Base-by-base conservation (phyloP, 2,329 filamentous ascomycete genomes). In the Chrysoporthe austroafricana region DNA sequence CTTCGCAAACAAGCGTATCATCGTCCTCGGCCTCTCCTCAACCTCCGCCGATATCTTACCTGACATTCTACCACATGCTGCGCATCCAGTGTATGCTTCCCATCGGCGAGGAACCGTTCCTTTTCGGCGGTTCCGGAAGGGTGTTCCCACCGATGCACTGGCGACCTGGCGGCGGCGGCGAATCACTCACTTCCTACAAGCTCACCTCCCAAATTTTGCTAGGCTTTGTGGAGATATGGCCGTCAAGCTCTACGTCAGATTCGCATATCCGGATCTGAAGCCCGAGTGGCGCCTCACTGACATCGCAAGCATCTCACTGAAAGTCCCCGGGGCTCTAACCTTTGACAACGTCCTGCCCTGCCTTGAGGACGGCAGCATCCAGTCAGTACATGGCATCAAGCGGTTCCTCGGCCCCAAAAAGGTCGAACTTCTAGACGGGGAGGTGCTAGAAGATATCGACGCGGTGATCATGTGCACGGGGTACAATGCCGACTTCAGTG, bases 291-390 rank as follows among this genome's bases (percentile, higher is more conserved):
- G 72, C 14, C 61, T 79, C 1, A 70, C 59, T 1, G 68, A 69
- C 21, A 62, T 69, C 14, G 68, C 70, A 6, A 67, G 64, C 48
- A 43, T 69, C 59, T 62, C 69, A 9, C 60, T 71, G n/a, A 60
- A 63, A 50, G 56, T 70, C 9, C 57, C 64, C 2, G 52, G 62
- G 4, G 63, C 66, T 32, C n/a, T 82, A 8, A 71, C 78, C 2
- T 72, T 75, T 1, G 43, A 74, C 7, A 70, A 72, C 8, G 73
- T 77, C 1, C 76, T 82, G 32, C 72, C 72, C 5, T 78, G 80
- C 4, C 74, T 78, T 42, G 71, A 73, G 43, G 62, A 65, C 50
- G 66, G 68, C 34, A 52, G 6, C 16, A 52, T 66, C 48, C n/a
- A 61, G 60, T 68, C 66, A 1, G 68, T 68, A 26, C 66, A 66